Percentiles rank a stretch among this genome's conserved stretches.
phyloP scores from a whole-genome alignment of 2,329 filamentous ascomycete genomes.

The Cladosporium phlei region DNA sequence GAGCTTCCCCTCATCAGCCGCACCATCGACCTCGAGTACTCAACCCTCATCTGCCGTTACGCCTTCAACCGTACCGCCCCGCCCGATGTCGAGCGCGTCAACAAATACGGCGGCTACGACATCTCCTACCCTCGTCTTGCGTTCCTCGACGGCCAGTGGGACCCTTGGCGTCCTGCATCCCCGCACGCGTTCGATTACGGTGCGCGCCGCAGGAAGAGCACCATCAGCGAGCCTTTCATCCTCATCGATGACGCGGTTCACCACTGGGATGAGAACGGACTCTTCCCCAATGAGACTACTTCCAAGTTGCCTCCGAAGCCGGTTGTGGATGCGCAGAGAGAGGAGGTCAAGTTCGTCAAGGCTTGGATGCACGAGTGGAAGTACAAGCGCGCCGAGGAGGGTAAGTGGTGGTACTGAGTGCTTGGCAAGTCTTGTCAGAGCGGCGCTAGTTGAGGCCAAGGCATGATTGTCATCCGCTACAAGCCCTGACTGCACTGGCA shows the following conservation, averaged over 20 bases:
- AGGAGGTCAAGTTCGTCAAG: constrained; percentile 58
- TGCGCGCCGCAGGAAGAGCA: constrained; percentile 46
- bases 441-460: too few species aligned
- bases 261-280: constrained; percentile 44
- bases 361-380: constrained; percentile 63
- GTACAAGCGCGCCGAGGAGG: constrained; percentile 12
- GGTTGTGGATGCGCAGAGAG: constrained; percentile 55
- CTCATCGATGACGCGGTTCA: constrained; percentile 71
- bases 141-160: constrained; percentile 69
- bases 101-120: constrained; percentile 67
- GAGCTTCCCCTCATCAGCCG: constrained; percentile 69
- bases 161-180: constrained; percentile 74
- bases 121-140: constrained; percentile 73
- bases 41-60: constrained; percentile 57
- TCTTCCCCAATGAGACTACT: constrained; percentile 60
- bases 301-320: constrained; percentile 53
- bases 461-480: too few species aligned
- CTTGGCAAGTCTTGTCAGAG: not conserved
- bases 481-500: too few species aligned
- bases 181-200: constrained; percentile 58
- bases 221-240: constrained; percentile 64
- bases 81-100: constrained; percentile 62
- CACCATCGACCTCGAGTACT: constrained; percentile 59
- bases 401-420: constrained; percentile 10
- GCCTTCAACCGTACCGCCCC: constrained; percentile 65